These are phyloP conservation scores for Pseudognaphalium luteoalbum DNA, from an alignment of 129 eudicot species.

Conservation along the genomic window DNA sequence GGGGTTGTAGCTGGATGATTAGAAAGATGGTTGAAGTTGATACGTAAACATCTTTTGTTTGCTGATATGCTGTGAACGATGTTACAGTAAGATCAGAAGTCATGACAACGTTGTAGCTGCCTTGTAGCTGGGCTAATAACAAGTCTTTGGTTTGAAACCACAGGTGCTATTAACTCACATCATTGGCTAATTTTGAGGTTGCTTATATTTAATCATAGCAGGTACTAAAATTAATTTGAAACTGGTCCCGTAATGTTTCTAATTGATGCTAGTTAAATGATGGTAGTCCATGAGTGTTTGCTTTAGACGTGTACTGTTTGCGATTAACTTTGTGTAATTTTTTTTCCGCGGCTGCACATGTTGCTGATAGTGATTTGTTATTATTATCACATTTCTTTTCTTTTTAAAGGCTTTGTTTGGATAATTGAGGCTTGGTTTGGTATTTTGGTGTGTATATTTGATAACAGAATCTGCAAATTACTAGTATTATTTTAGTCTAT, in stretches of 20 bases:
- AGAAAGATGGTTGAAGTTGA: constrained; percentile 17
- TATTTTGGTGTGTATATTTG: too few species aligned
- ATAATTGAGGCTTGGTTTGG: too few species aligned
- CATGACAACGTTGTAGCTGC: neutral
- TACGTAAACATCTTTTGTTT: neutral
- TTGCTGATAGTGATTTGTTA: neutral
- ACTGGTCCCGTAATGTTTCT: neutral
- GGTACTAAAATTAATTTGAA: neutral
- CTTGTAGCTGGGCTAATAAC: neutral
- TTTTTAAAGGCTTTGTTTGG: neutral
- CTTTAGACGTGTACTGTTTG: neutral
- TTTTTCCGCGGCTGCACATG: neutral
- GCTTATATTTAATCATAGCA: neutral
- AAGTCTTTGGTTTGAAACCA: neutral
- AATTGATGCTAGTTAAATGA: too few species aligned
- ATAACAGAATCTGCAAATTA: too few species aligned
- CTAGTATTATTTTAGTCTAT: too few species aligned
- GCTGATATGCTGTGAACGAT: constrained; percentile 5
- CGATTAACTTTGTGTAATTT: neutral
- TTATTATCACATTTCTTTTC: too few species aligned
- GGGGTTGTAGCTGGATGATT: constrained; percentile 16
- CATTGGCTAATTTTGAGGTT: neutral
- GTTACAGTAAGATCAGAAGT: neutral
- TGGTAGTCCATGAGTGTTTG: neutral
- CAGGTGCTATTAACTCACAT: neutral